Evolutionary conservation across 257 asterid genomes (phyloP).

Genomic region (Lycium barbarum): DNA sequence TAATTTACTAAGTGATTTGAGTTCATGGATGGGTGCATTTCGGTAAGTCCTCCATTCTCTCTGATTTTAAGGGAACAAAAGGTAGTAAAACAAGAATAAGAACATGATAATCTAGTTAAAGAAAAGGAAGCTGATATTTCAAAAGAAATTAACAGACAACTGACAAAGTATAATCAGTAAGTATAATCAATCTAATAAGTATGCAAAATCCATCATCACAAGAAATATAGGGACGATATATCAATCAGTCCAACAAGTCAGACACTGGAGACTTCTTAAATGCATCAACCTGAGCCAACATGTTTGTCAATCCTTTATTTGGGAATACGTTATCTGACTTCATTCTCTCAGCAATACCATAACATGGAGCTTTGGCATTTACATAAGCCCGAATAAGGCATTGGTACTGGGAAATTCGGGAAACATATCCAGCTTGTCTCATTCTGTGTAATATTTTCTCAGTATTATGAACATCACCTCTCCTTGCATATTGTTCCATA

Average conservation of each 20-base stretch:
- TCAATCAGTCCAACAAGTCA: constrained; percentile 57
- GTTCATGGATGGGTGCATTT: too few species aligned
- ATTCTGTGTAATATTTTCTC: constrained; percentile 66
- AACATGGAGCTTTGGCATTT: constrained; percentile 63
- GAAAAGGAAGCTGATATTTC: not conserved
- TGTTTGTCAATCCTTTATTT: constrained; percentile 37
- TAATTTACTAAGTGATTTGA: too few species aligned
- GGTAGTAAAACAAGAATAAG: not conserved
- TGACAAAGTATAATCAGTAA: not conserved
- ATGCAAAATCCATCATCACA: not conserved
- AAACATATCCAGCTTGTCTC: constrained; percentile 55
- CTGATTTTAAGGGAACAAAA: not conserved
- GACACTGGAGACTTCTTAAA: constrained; percentile 51
- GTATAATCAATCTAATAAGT: too few species aligned
- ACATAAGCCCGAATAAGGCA: constrained; percentile 60
- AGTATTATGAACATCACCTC: constrained; percentile 69
- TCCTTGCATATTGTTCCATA: constrained; percentile 58
- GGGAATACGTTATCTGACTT: constrained; percentile 64
- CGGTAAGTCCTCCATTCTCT: too few species aligned
- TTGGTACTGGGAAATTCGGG: constrained; percentile 50
- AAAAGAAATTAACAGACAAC: not conserved
- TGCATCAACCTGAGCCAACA: constrained; percentile 54
- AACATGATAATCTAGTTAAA: not conserved
- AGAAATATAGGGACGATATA: not conserved
- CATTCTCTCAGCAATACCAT: constrained; percentile 74